Conservation (phyloP, 768 basidiomycete genomes). For the Phlebiopsis flavidoalba region DNA sequence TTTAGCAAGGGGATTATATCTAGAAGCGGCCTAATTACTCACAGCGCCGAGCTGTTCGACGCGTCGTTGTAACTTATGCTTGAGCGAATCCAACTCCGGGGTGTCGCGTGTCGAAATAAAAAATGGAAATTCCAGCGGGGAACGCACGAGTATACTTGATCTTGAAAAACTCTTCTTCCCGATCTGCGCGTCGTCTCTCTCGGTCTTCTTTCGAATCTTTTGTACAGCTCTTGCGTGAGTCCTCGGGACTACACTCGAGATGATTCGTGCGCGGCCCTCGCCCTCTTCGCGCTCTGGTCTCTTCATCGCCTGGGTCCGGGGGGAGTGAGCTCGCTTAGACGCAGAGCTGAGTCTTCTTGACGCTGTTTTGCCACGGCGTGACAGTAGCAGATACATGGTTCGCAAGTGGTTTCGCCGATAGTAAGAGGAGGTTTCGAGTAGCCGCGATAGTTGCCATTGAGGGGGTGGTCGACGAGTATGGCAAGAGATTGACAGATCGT, state of each 20-base stretch:
- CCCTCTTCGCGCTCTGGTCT: constrained; percentile 37
- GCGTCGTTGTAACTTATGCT: constrained; percentile 43
- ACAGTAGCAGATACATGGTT: constrained; percentile 31
- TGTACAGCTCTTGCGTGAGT: constrained; percentile 28
- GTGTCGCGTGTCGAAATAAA: constrained; percentile 54
- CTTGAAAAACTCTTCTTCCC: constrained; percentile 69
- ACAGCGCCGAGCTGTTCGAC: constrained; percentile 76
- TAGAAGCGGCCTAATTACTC: constrained; percentile 27
- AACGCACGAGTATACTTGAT: constrained; percentile 84
- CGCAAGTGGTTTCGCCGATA: constrained; percentile 29
- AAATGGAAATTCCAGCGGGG: constrained; percentile 83
- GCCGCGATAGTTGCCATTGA: constrained; percentile 39
- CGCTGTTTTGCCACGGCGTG: constrained; percentile 19
- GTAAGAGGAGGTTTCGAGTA: constrained; percentile 43
- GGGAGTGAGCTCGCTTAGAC: constrained; percentile 34
- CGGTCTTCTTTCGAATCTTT: constrained; percentile 10
- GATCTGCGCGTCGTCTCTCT: constrained; percentile 44
- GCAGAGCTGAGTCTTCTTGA: too few species aligned
- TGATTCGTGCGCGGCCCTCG: constrained; percentile 28
- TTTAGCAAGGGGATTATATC: constrained; percentile 1
- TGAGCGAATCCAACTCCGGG: constrained; percentile 31
- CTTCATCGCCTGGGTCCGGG: constrained; percentile 39
- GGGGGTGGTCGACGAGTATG: too few species aligned
- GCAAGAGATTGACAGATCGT: background rate
- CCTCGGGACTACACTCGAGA: constrained; percentile 21